phyloP scores from a whole-genome alignment of 1,284 basidiomycete species.

The Ustilago esculenta region DNA sequence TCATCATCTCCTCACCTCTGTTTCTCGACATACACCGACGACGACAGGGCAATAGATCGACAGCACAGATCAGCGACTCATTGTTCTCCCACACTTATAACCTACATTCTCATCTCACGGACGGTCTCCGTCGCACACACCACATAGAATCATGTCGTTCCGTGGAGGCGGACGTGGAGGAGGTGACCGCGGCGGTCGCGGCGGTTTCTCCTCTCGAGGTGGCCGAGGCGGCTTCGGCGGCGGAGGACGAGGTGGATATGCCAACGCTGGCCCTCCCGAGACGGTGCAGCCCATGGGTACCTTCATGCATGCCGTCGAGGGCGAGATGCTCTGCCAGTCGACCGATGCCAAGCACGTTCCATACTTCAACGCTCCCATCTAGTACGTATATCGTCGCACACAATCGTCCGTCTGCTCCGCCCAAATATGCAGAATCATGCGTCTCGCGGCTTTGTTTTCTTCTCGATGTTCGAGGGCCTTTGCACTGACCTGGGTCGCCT shows the following conservation, averaged over 20 bases:
- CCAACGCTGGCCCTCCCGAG: constrained; percentile 62
- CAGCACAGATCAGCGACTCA: no score
- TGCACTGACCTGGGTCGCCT: no score
- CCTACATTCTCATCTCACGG: not conserved
- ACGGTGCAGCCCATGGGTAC: constrained; percentile 64
- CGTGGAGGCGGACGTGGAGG: constrained; percentile 56
- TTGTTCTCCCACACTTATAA: no score
- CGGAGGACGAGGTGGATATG: constrained; percentile 56
- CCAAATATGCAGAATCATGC: no score
- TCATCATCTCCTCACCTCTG: constrained; percentile 3
- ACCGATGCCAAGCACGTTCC: constrained; percentile 77
- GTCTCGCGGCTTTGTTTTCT: no score
- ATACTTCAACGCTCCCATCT: constrained; percentile 99
- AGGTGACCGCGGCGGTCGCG: constrained; percentile 52
- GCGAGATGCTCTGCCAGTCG: constrained; percentile 95
- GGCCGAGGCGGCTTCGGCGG: constrained; percentile 57
- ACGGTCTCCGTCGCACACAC: not conserved
- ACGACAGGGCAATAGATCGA: not conserved
- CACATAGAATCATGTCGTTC: constrained; percentile 52
- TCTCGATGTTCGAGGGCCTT: no score
- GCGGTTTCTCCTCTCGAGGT: constrained; percentile 55
- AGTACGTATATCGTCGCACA: constrained; percentile 67
- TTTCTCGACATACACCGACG: not conserved
- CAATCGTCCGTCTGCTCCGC: no score
- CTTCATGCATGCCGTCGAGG: constrained; percentile 83